Conservation (phyloP, 2,329 filamentous ascomycete species). For the Penicillium decumbens region DNA sequence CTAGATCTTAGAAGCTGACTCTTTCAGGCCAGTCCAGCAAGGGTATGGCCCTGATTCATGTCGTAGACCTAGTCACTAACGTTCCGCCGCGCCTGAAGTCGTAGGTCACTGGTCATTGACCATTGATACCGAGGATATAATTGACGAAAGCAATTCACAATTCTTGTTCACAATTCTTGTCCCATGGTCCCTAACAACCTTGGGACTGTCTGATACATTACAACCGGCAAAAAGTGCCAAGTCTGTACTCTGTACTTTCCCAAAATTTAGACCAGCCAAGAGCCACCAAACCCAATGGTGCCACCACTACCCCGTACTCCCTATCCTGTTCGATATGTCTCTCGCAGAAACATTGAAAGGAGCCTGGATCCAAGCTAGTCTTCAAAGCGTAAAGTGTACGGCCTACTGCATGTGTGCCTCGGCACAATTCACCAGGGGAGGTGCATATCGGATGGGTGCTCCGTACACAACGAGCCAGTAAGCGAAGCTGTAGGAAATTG, state of each 20-base stretch:
- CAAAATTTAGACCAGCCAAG: not conserved
- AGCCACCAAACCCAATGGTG: slow-evolving; percentile 6
- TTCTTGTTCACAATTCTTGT: not conserved
- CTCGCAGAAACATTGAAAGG: slow-evolving; percentile 4
- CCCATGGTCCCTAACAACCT: not conserved
- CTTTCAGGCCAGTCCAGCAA: not conserved
- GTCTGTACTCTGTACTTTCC: not conserved
- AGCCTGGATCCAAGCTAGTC: slow-evolving; percentile 5
- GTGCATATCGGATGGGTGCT: not conserved
- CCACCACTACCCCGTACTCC: not conserved
- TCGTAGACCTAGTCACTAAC: slow-evolving; percentile 2
- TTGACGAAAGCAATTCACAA: not conserved
- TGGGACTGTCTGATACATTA: not conserved
- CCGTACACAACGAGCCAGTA: slow-evolving; percentile 12
- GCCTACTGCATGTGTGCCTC: slow-evolving; percentile 4
- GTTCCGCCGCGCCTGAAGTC: not conserved
- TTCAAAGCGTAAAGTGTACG: slow-evolving; percentile 6
- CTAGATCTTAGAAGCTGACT: not conserved
- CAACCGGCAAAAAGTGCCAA: not conserved
- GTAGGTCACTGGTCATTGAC: not conserved
- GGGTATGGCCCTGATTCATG: not conserved
- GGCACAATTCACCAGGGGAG: slow-evolving; percentile 8
- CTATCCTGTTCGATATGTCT: slow-evolving; percentile 8
- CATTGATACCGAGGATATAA: not conserved
- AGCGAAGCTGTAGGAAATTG: not conserved